Base-by-base conservation (phyloP, 2,329 filamentous ascomycete genomes). In the Fusarium sublunatum region DNA sequence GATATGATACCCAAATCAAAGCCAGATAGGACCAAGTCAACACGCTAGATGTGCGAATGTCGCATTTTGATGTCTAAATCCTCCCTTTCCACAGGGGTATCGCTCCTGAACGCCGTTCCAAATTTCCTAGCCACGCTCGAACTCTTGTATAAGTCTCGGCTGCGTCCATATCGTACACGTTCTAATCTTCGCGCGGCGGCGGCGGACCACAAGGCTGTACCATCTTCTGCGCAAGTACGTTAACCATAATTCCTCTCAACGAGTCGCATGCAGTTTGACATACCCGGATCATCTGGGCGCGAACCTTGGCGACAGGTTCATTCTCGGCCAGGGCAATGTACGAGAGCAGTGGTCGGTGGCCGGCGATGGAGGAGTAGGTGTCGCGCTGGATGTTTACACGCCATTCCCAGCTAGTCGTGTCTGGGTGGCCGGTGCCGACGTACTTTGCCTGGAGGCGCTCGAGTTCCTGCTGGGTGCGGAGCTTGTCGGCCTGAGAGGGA, bases 321-420 rank as follows among this genome's bases (percentile, higher is more conserved):
- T 95, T 95, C 80, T 96, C 88, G 0, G 93, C 94, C 45, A 98
- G 88, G 15, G 91, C 86, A 82, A 97, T 93, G 77, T 97, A 97
- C 35, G 91, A 88, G 13, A 98, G 83, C 59, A 97, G 83, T 7
- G 93, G 91, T 13, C 93, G 91, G 75, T 99, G 95, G 19, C 95
- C 95, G 65, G 95, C 86, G 71, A 96, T 93, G 63, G 89, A 93
- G 19, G 93, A 87, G 75, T 94, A 93, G 22, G 90, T 96, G 81
- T 99, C 95, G 75, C 95, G 93, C 74, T 93, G 87, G 74, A 98
- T 94, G 81, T 98, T 99, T 58, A 91, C 93, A 46, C 90, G 90
- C 93, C 93, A 99, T 80, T 99, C 95, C 88, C 95, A 95, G 77
- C 92, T 96, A 25, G 93, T 96, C 12, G 94, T 98, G 80, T 99